Evolutionary conservation across 805 yeast species (phyloP), one percentile per base, ranked within the genome.

Genomic region (Monosporozyma solicola): DNA sequence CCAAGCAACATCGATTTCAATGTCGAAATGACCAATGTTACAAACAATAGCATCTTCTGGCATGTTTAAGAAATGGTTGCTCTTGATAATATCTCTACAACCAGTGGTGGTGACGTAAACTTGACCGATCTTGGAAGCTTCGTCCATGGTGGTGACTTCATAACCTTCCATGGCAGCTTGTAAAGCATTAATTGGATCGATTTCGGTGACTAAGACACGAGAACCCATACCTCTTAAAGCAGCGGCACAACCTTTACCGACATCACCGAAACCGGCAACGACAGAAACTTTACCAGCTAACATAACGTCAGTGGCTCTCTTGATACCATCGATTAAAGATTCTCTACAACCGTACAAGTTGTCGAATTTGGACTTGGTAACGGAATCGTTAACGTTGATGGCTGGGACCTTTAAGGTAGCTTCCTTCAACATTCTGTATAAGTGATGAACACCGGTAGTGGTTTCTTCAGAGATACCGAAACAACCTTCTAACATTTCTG

Each of bases 241-340:
- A 88, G 90, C 86, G 74, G 97, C 97, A 83, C 99, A 92, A 75
- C 99, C 99, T 80, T 92, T 92, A 80, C 99, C 99, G 71, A 92
- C 99, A 73, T 92, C 99, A 83, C 99, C 99, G 80, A 84, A 92
- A 78, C 99, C 99, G 58, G 97, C 97, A 67, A 92, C 98, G 67
- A 92, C 95, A 58, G 98, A 96, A 71, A 88, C 94, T 81, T 92
- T 92, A 80, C 99, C 99, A 64, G 97, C 98, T 71, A 92, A 85
- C 98, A 92, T 94, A 67, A 92, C 98, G 71, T 92, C 99, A 70
- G 99, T 92, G 74, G 98, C 99, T 80, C 98, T 89, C 85, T 92
- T 92, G 75, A 92, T 92, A 80, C 99, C 99, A 77, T 92, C 99
- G 63, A 92, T 80, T 67, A 92, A 84, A 60, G 99, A 92, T 82